A percentile compares a stretch with the other conserved stretches of the same genome.
phyloP scores from a whole-genome alignment of 2,329 filamentous ascomycete species.

The Orbilia blumenaviensis region DNA sequence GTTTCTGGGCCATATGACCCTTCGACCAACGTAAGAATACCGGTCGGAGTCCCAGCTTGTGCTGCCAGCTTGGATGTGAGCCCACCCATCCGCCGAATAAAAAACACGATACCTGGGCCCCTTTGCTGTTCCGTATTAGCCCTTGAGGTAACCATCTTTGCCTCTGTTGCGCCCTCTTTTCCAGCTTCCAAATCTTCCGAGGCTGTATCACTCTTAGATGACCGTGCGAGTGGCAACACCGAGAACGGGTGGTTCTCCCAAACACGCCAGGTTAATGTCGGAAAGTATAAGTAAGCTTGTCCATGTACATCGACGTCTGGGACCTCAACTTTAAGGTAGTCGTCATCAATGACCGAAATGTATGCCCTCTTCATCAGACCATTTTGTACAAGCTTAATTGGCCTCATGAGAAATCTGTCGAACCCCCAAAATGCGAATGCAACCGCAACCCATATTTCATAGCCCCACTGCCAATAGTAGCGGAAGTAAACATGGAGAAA shows the following conservation, averaged over 20 bases:
- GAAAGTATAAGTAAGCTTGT: slow-evolving; percentile 60
- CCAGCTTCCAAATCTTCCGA: slow-evolving; percentile 9
- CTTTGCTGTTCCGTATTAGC: background rate
- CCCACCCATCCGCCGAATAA: background rate
- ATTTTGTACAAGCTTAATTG: slow-evolving; percentile 56
- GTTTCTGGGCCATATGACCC: slow-evolving; percentile 48
- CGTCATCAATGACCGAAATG: slow-evolving; percentile 57
- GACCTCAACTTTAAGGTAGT: slow-evolving; percentile 58
- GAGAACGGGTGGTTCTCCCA: slow-evolving; percentile 62
- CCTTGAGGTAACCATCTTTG: background rate
- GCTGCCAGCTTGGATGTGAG: background rate
- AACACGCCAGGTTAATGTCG: slow-evolving; percentile 60
- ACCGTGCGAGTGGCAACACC: slow-evolving; percentile 49
- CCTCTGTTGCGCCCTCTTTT: background rate
- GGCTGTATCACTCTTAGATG: background rate
- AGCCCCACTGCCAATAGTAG: slow-evolving; percentile 60
- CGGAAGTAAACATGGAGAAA: slow-evolving; percentile 61
- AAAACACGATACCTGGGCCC: background rate
- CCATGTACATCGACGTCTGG: slow-evolving; percentile 39
- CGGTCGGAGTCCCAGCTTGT: background rate
- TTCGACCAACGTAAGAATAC: background rate
- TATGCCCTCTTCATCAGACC: slow-evolving; percentile 51
- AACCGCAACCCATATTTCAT: slow-evolving; percentile 61
- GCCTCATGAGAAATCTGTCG: slow-evolving; percentile 58
- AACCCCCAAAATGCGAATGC: slow-evolving; percentile 59